Conservation (phyloP, 106 monocot species). For the Posidonia australis region DNA sequence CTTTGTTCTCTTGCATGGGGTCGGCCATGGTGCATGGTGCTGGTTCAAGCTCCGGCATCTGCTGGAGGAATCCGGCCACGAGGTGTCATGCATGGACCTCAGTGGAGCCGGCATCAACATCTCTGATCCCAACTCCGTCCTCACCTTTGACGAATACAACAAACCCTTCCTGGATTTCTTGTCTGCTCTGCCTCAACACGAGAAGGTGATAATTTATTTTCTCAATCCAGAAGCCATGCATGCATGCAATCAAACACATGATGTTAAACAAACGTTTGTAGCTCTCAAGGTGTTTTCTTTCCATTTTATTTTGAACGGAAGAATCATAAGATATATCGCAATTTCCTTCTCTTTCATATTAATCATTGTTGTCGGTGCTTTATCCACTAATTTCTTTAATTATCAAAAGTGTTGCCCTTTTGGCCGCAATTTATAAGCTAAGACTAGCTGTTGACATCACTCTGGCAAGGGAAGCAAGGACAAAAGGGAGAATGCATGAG, state of each 20-base stretch:
- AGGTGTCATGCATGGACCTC: neutral
- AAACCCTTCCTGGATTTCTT: neutral
- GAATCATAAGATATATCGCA: too few species aligned
- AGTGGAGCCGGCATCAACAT: neutral
- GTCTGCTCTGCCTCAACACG: neutral
- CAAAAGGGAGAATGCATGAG: too few species aligned
- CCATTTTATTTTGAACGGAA: neutral
- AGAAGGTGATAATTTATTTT: too few species aligned
- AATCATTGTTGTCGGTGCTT: neutral
- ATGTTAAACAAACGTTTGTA: too few species aligned
- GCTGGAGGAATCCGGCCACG: slow-evolving; percentile 2
- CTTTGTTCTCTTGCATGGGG: slow-evolving; percentile 14
- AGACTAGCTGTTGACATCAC: too few species aligned
- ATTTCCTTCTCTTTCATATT: neutral
- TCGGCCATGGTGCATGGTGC: slow-evolving; percentile 9
- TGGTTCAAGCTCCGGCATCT: slow-evolving; percentile 1
- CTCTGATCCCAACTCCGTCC: slow-evolving; percentile 2
- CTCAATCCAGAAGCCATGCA: too few species aligned
- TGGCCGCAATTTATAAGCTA: too few species aligned
- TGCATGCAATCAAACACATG: neutral
- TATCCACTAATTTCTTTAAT: too few species aligned
- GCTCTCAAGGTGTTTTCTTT: neutral
- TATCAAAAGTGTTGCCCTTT: too few species aligned
- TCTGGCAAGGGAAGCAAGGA: too few species aligned
- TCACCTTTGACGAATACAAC: neutral